Percentiles rank a stretch among this genome's conserved stretches.
phyloP scores from a whole-genome alignment of 108 stramenopile genomes.

The Fistulifera pelliculosa region DNA sequence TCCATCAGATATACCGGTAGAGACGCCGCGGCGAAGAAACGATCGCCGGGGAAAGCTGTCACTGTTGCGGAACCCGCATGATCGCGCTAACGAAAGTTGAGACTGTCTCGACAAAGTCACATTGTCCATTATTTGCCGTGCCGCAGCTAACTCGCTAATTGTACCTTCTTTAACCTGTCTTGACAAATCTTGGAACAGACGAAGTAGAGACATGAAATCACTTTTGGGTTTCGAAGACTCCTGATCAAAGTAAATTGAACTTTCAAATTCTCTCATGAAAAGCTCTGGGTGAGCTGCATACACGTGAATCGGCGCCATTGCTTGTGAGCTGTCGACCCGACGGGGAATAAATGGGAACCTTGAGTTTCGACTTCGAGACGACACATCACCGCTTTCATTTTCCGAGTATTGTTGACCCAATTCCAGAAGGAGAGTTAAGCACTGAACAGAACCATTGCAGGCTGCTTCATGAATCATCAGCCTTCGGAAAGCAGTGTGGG shows the following conservation, averaged over 20 bases:
- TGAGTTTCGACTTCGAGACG: no score
- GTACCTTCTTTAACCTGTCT: slow-evolving; percentile 24
- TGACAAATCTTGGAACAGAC: slow-evolving; percentile 10
- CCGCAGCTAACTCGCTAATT: slow-evolving; percentile 43
- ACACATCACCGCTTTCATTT: not conserved
- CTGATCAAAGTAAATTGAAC: not conserved
- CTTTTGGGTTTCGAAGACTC: not conserved
- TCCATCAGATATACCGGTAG: slow-evolving; percentile 44
- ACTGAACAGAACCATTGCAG: slow-evolving; percentile 63
- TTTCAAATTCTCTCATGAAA: not conserved
- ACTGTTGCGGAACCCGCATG: slow-evolving; percentile 22
- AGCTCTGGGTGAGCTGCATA: slow-evolving; percentile 4
- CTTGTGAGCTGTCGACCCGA: slow-evolving; percentile 4
- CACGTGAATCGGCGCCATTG: slow-evolving; percentile 1
- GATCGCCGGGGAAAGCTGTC: not conserved
- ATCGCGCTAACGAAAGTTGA: slow-evolving; percentile 33
- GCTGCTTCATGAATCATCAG: slow-evolving; percentile 77
- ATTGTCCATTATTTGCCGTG: slow-evolving; percentile 29
- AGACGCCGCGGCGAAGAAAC: slow-evolving; percentile 1
- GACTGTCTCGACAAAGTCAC: slow-evolving; percentile 27
- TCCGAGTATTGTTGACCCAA: slow-evolving; percentile 26
- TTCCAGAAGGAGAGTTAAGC: slow-evolving; percentile 66
- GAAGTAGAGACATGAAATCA: slow-evolving; percentile 21
- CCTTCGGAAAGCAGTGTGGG: slow-evolving; percentile 78
- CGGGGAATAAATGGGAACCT: slow-evolving; percentile 6